These are phyloP conservation scores for Colletotrichum sp. DNA, from an alignment of 2,329 filamentous ascomycete genomes.

Conservation along the genomic window DNA sequence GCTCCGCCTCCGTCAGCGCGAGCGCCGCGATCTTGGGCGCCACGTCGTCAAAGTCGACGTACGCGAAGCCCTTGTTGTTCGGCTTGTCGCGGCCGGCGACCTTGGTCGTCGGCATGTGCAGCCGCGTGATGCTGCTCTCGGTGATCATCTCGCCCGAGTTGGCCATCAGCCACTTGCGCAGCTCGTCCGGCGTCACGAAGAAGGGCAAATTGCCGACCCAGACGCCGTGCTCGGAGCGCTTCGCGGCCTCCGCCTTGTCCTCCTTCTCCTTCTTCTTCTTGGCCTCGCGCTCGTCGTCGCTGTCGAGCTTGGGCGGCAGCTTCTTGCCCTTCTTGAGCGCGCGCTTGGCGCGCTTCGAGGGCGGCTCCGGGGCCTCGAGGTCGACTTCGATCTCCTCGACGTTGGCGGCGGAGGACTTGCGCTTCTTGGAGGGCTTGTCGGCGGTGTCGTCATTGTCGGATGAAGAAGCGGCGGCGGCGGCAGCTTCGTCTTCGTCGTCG, in stretches of 20 bases:
- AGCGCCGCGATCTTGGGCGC: conserved; percentile 78
- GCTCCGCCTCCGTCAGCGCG: conserved; percentile 81
- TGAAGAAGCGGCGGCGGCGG: not conserved
- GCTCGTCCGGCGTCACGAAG: conserved; percentile 72
- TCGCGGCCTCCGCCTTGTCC: conserved; percentile 39
- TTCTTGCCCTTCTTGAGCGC: conserved; percentile 84
- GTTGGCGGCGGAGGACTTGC: conserved; percentile 60
- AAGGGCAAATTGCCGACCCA: conserved; percentile 98
- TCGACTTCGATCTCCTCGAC: conserved; percentile 87
- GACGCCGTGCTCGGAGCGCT: conserved; percentile 81
- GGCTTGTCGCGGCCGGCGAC: conserved; percentile 48
- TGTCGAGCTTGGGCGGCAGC: conserved; percentile 49
- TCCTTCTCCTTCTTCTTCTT: conserved; percentile 42
- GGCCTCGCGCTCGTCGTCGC: conserved; percentile 44
- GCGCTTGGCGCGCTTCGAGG: conserved; percentile 91
- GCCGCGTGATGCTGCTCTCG: conserved; percentile 77
- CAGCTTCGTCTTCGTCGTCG: not conserved
- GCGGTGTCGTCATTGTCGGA: not conserved
- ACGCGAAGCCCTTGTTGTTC: conserved; percentile 92
- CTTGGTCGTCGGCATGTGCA: conserved; percentile 76
- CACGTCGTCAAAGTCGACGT: conserved; percentile 84
- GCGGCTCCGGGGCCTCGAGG: conserved; percentile 85
- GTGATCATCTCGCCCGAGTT: conserved; percentile 70
- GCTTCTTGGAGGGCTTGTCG: conserved; percentile 61
- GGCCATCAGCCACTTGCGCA: conserved; percentile 81